Conservation (phyloP, 176 grass and related monocot genomes). For the Leersia perrieri region DNA sequence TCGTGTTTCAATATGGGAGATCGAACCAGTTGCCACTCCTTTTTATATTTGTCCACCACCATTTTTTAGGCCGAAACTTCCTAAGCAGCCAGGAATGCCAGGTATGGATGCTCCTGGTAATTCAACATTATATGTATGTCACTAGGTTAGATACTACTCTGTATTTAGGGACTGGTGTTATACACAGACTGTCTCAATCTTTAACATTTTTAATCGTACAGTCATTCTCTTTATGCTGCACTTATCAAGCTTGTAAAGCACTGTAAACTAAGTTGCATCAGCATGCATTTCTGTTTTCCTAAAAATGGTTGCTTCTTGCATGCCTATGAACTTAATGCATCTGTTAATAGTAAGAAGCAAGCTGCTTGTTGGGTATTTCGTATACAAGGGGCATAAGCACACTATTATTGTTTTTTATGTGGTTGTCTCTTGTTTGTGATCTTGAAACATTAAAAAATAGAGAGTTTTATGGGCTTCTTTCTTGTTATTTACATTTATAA, state of each 20-base stretch:
- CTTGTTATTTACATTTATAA: background rate
- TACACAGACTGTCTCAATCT: background rate
- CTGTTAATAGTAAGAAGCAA: background rate
- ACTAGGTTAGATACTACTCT: too few species aligned
- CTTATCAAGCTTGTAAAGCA: background rate
- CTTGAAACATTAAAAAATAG: background rate
- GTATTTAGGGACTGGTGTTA: constrained; percentile 18
- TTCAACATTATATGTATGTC: constrained; percentile 1
- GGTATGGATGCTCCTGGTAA: constrained; percentile 36
- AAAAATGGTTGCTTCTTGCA: constrained; percentile 11
- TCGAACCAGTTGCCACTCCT: constrained; percentile 93
- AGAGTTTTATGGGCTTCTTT: background rate
- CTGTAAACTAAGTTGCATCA: background rate
- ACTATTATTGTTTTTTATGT: background rate
- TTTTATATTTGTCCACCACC: constrained; percentile 99
- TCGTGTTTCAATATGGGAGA: constrained; percentile 97
- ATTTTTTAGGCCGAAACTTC: constrained; percentile 80
- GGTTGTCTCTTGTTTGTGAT: constrained; percentile 12
- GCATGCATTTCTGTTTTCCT: background rate
- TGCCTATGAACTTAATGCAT: constrained; percentile 3
- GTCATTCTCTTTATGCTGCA: background rate
- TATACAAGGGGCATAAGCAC: constrained; percentile 6
- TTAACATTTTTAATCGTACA: background rate
- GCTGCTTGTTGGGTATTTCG: background rate
- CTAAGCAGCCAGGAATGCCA: constrained; percentile 73